Evolutionary conservation across 1,284 basidiomycete genomes (phyloP), one percentile per base, ranked within the genome.

Genomic region (Puccinia novopanici): DNA sequence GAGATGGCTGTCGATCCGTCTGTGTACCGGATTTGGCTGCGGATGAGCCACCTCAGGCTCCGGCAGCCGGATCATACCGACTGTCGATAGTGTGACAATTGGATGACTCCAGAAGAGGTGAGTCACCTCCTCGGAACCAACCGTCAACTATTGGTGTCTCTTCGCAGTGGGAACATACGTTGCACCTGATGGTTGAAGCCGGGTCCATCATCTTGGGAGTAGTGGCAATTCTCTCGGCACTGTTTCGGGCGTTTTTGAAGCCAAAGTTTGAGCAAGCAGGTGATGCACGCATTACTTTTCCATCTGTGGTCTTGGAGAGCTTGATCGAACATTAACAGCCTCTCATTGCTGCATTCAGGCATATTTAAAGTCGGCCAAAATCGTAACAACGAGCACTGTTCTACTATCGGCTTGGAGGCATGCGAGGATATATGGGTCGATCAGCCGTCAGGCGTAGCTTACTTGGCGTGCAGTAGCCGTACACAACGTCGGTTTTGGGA

Each of bases 371-470:
- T 34, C 19, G 68, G 65, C 37, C 24, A 30, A 4, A 71, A 71
- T 55, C 57, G 67, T 17, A 79, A 79, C 54, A 79, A 79, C 68
- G 77, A 79, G 30, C 30, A 79, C 8, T 79, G 77, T 63, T 50
- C 52, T 17, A 57, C 54, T 24, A 79, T 79, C 54, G 77, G 54
- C 12, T 54, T 79, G 40, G 67, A 79, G 30, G 67, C 77, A 30
- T 79, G 77, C 27, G 77, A 79, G 55, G 77, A 79, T 24, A 79
- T 79, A 24, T 71, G 54, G 48, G 37, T 72, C 37, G 63, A 71
- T 72, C 54, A 40, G 22, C 50, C 67, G 17, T 42, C 67, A 19
- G 68, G 67, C 6, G 50, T 79, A n/a, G 77, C 77, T 19, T 79
- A 79, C 50, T 34, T 79, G 27, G 77, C 77, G 12, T 79, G 77